phyloP scores from a whole-genome alignment of 345 rosid genomes.

The Arabis alpina region DNA sequence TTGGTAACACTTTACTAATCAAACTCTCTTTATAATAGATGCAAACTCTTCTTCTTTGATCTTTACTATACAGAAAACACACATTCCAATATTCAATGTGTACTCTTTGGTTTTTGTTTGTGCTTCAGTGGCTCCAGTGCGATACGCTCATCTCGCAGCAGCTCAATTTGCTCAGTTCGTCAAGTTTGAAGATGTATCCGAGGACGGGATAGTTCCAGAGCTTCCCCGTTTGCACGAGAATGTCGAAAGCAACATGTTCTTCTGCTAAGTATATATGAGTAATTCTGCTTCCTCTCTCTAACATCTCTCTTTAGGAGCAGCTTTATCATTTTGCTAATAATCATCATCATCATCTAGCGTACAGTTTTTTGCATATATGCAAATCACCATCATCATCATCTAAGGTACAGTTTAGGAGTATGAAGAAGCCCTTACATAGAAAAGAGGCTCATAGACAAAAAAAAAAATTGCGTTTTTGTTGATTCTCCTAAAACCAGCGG shows the following conservation, averaged over 20 bases:
- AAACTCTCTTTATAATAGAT: neutral
- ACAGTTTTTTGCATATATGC: constrained; percentile 28
- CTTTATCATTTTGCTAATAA: constrained; percentile 28
- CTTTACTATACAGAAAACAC: constrained; percentile 6
- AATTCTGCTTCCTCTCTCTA: constrained; percentile 18
- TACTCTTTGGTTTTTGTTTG: neutral
- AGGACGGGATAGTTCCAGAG: constrained; percentile 48
- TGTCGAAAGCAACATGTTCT: constrained; percentile 74
- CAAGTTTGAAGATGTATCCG: constrained; percentile 68
- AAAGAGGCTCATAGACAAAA: constrained; percentile 7
- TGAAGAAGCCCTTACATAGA: neutral
- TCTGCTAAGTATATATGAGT: constrained; percentile 59
- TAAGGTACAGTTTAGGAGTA: constrained; percentile 28
- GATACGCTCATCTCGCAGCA: constrained; percentile 92
- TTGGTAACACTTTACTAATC: constrained; percentile 52
- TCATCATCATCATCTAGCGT: constrained; percentile 18
- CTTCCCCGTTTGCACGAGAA: constrained; percentile 67
- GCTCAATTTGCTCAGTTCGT: constrained; percentile 73
- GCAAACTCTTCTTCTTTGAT: neutral
- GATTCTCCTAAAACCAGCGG: neutral
- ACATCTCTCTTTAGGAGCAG: constrained; percentile 5
- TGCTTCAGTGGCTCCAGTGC: constrained; percentile 82
- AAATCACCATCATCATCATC: constrained; percentile 6
- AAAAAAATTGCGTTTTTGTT: neutral
- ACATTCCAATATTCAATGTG: neutral